phyloP scores from a whole-genome alignment of 139 green algal genomes.

The Tetradesmus lagerheimii region DNA sequence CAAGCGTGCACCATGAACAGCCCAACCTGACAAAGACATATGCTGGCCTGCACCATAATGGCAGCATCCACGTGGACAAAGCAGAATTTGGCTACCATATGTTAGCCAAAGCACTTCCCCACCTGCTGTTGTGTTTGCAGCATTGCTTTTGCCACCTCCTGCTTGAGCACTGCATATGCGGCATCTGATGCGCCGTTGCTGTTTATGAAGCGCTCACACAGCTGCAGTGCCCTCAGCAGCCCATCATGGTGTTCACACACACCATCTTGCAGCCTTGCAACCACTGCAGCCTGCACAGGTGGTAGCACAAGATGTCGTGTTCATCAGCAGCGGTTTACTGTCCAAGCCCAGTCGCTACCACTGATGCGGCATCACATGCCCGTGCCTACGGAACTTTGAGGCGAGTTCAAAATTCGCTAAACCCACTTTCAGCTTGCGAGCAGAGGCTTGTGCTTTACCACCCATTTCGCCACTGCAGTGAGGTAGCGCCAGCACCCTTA shows the following conservation, averaged over 20 bases:
- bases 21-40: too few relatives aligned
- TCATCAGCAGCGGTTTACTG: not conserved
- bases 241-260: not conserved
- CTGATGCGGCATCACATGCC: not conserved
- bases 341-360: not conserved
- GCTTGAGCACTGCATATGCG: conserved; percentile 26
- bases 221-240: not conserved
- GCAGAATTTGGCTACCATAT: too few relatives aligned
- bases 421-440: conserved; percentile 14
- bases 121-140: not conserved
- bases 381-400: too few relatives aligned
- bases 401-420: not conserved
- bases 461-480: not conserved
- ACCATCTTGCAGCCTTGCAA: conserved; percentile 6
- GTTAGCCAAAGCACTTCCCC: not conserved
- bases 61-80: too few relatives aligned
- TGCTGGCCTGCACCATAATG: too few relatives aligned
- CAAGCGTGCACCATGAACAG: too few relatives aligned
- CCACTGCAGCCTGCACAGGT: conserved; percentile 10
- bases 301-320: too few relatives aligned
- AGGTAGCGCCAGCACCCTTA: too few relatives aligned
- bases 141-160: conserved; percentile 37
- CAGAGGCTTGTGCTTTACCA: conserved; percentile 3
- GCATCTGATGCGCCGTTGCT: not conserved
- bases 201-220: conserved; percentile 42